phyloP scores from a whole-genome alignment of 495 filamentous ascomycete genomes.

The Xylaria bambusicola region DNA sequence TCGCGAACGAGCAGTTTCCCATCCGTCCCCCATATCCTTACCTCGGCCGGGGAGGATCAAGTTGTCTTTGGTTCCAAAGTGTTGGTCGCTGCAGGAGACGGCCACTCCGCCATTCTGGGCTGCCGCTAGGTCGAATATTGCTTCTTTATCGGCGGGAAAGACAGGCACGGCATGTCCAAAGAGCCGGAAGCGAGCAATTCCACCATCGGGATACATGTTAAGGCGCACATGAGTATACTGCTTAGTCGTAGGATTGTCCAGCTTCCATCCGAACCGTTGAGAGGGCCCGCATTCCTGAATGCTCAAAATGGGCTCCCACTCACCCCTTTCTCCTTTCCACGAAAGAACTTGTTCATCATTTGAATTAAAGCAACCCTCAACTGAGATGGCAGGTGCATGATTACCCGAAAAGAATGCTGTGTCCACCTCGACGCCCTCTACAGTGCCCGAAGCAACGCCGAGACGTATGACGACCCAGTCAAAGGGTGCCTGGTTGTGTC shows the following conservation, averaged over 20 bases:
- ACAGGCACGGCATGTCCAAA: constrained; percentile 78
- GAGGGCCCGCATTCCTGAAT: constrained; percentile 72
- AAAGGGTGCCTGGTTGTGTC: constrained; percentile 76
- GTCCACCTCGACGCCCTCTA: constrained; percentile 82
- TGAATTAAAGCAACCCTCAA: constrained; percentile 73
- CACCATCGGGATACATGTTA: constrained; percentile 91
- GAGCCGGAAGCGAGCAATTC: constrained; percentile 83
- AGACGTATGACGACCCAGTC: constrained; percentile 85
- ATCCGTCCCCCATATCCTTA: constrained; percentile 91
- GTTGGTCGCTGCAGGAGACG: constrained; percentile 76
- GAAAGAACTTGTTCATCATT: constrained; percentile 61
- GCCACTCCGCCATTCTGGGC: constrained; percentile 80
- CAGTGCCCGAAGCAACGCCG: constrained; percentile 73
- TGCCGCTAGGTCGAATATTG: constrained; percentile 78
- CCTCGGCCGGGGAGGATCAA: constrained; percentile 82
- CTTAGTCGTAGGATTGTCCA: constrained; percentile 59
- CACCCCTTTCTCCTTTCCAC: constrained; percentile 55
- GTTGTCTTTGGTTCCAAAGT: constrained; percentile 83
- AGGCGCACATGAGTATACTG: constrained; percentile 83
- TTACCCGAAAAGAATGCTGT: constrained; percentile 87
- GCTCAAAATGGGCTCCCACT: constrained; percentile 75
- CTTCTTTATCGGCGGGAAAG: constrained; percentile 60
- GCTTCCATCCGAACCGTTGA: constrained; percentile 76
- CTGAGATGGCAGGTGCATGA: constrained; percentile 77
- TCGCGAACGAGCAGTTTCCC: constrained; percentile 85